Base-by-base conservation (phyloP, 768 basidiomycete species). In the Macrolepiota fuliginosa region DNA sequence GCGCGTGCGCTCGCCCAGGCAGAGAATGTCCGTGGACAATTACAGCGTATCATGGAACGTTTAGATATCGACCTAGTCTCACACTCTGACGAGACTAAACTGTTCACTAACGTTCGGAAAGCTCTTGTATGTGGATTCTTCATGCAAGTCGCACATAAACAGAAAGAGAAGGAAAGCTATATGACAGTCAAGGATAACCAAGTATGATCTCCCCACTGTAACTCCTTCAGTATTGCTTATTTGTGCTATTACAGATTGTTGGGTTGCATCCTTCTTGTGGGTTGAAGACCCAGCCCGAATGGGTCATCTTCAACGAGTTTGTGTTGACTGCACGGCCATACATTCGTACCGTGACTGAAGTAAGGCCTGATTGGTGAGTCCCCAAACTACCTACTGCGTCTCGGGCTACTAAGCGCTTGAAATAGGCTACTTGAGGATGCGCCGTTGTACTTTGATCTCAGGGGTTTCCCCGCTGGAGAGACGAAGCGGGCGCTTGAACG, bases 101-200 rank as follows among this genome's bases (percentile, higher is more conserved):
- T 90, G 64, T 90, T 85, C 72, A 64, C 76, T 56, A 89, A 88
- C 65, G 88, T 98, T 59, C 85, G 94, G 27, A 88, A 88, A 73
- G 90, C 90, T 0, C 79, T 98, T 19, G 90, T 92, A 3, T 91
- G 89, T 66, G 97, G 96, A 1, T 99, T 92, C 82, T 99, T 98
- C 77, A 98, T 97, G 96, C 96, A 98, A 71, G 86, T 94, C 12
- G 97, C 96, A 6, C 94, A 97, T 73, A 92, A 92, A 72, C 94
- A 96, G 70, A 92, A 92, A 2, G 92, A 94, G 71, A 95, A 93
- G 73, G 85, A 88, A 2, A 83, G 81, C 57, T 98, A 99, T 70
- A 63, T 89, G 64, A 99, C 96, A 0, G 88, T 97, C 62, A 98
- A 98, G 76, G 96, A 99, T 72, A 91, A 96, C 66, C 96, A 97